Percentiles rank a stretch among this genome's conserved stretches.
Conservation (phyloP, 345 rosid genomes). For the Melastoma malabathricum region DNA sequence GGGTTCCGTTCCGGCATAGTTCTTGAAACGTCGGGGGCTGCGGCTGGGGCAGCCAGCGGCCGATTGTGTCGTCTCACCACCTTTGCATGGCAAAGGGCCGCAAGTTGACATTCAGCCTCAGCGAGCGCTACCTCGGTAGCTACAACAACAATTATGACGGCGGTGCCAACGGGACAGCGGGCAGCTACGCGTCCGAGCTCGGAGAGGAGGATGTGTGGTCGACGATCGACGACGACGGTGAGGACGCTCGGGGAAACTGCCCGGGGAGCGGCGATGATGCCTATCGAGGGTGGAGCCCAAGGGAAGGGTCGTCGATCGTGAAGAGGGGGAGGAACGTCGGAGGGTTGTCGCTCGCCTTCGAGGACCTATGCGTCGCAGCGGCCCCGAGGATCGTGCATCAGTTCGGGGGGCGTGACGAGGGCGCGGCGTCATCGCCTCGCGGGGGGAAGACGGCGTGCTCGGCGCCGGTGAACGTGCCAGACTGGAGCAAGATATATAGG, state of each 20-base stretch:
- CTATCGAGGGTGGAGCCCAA: background rate
- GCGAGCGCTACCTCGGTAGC: constrained; percentile 19
- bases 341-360: constrained; percentile 19
- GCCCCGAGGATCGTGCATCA: constrained; percentile 15
- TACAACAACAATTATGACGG: constrained; percentile 2
- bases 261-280: background rate
- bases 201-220: constrained; percentile 21
- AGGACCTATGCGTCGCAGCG: constrained; percentile 1
- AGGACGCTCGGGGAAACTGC: background rate
- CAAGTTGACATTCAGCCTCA: constrained; percentile 15
- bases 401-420: constrained; percentile 6
- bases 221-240: constrained; percentile 2
- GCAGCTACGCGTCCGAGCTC: constrained; percentile 8
- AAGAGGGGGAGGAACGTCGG: constrained; percentile 4
- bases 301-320: too few species aligned
- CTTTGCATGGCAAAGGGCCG: constrained; percentile 20
- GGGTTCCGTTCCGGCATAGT: background rate
- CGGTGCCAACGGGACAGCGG: background rate
- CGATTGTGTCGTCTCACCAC: background rate
- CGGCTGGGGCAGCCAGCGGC: too few species aligned
- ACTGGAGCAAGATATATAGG: constrained; percentile 18
- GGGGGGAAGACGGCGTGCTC: constrained; percentile 10
- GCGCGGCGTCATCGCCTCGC: constrained; percentile 4
- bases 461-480: constrained; percentile 17
- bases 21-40: background rate